Evolutionary conservation across 2,329 filamentous ascomycete species (phyloP).

Genomic region (Ambrosiella beaveri): DNA sequence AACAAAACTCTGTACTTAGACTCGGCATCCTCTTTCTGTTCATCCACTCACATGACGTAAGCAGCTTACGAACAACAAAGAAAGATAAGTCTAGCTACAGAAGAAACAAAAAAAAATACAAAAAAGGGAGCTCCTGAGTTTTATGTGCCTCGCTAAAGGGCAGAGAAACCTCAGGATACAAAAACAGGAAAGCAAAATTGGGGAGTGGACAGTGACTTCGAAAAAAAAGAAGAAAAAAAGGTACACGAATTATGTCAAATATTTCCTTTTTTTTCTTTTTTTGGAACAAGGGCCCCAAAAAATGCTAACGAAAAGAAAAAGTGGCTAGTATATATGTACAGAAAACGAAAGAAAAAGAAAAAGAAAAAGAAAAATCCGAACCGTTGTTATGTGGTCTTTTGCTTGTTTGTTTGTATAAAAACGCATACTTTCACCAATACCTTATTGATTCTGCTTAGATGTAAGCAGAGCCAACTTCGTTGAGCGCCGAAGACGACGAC

Average conservation of each 20-base stretch:
- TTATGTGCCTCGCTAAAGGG: too few relatives aligned
- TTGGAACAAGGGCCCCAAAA: neutral
- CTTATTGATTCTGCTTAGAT: conserved; percentile 18
- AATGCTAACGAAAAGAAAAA: conserved; percentile 5
- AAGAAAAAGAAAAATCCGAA: conserved; percentile 9
- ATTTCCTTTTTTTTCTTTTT: too few relatives aligned
- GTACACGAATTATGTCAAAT: too few relatives aligned
- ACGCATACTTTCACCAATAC: neutral
- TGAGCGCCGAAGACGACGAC: conserved; percentile 23
- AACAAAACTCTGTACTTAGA: neutral
- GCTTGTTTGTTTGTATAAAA: neutral
- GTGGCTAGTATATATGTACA: conserved; percentile 18
- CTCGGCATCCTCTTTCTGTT: too few relatives aligned
- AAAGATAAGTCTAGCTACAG: too few relatives aligned
- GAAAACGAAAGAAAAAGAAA: conserved; percentile 18
- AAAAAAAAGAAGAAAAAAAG: neutral
- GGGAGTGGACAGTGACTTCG: neutral
- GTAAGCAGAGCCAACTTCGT: conserved; percentile 31
- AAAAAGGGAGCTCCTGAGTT: too few relatives aligned
- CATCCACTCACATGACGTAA: too few relatives aligned
- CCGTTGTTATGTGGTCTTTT: neutral
- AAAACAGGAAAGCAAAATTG: neutral
- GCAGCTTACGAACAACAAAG: too few relatives aligned
- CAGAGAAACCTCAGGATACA: neutral
- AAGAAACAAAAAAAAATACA: too few relatives aligned